Evolutionary conservation across 2,329 filamentous ascomycete genomes (phyloP).

Genomic region (Alternaria longipes): DNA sequence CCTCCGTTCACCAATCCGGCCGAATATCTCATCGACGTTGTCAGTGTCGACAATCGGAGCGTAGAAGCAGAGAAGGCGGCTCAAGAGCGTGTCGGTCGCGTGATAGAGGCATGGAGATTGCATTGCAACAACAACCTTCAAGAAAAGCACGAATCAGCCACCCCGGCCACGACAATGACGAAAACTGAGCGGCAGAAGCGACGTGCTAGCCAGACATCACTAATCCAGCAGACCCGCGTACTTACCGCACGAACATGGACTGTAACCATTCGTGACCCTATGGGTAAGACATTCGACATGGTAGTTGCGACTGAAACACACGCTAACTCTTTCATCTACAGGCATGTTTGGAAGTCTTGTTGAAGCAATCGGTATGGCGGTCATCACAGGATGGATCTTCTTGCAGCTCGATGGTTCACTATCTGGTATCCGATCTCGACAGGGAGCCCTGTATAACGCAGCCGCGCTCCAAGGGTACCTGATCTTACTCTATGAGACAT

Average conservation of each 20-base stretch:
- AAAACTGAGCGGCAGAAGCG: constrained; percentile 18
- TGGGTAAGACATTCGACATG: constrained; percentile 58
- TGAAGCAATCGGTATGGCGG: constrained; percentile 74
- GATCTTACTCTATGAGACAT: constrained; percentile 78
- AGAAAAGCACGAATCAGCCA: constrained; percentile 23
- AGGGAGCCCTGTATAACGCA: constrained; percentile 77
- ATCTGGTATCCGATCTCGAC: constrained; percentile 75
- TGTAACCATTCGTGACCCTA: constrained; percentile 77
- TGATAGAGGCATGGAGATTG: constrained; percentile 68
- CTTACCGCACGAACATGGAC: constrained; percentile 74
- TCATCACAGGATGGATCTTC: constrained; percentile 79
- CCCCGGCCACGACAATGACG: constrained; percentile 5
- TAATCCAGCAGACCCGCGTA: constrained; percentile 70
- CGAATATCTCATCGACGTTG: constrained; percentile 77
- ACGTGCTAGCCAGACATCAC: constrained; percentile 60
- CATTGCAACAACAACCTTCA: constrained; percentile 24
- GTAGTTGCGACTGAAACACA: neutral
- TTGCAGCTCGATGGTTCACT: constrained; percentile 70
- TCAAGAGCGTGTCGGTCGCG: constrained; percentile 65
- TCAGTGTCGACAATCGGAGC: constrained; percentile 76
- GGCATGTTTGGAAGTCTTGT: constrained; percentile 71
- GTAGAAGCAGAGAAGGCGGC: constrained; percentile 71
- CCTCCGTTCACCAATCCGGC: constrained; percentile 80
- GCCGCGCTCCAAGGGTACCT: constrained; percentile 79
- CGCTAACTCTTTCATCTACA: neutral